These are phyloP conservation scores for Euphorbia pulcherrima DNA, from an alignment of 345 rosid species.

Conservation along the genomic window DNA sequence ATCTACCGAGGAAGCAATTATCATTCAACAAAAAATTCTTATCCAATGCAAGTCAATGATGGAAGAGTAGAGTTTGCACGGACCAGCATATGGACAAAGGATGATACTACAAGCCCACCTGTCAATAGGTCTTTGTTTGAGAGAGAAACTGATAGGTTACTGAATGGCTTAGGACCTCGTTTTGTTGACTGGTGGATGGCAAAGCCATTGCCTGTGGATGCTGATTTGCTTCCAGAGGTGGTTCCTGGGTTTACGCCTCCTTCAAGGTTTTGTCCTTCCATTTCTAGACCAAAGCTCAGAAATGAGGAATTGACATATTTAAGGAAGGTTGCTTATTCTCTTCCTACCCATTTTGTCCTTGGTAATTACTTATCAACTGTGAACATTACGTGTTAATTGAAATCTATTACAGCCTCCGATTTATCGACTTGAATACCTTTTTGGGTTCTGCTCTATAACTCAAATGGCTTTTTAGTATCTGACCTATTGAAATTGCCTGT, in stretches of 20 bases:
- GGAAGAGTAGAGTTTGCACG: constrained; percentile 16
- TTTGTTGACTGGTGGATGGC: constrained; percentile 91
- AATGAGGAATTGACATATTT: constrained; percentile 61
- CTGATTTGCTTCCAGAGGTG: constrained; percentile 66
- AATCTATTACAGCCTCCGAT: too few species aligned
- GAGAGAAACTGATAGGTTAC: constrained; percentile 79
- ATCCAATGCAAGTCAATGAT: constrained; percentile 6
- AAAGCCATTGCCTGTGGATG: constrained; percentile 87
- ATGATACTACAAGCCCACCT: constrained; percentile 18
- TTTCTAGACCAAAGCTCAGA: constrained; percentile 44
- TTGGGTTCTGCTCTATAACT: too few species aligned
- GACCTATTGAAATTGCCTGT: too few species aligned
- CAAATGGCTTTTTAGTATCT: too few species aligned
- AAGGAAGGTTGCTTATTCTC: constrained; percentile 65
- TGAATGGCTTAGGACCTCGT: constrained; percentile 83
- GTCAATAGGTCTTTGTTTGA: constrained; percentile 52
- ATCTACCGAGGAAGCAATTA: constrained; percentile 51
- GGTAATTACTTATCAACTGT: constrained; percentile 39
- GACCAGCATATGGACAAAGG: constrained; percentile 15
- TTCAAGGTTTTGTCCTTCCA: constrained; percentile 57
- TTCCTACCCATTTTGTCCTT: constrained; percentile 82
- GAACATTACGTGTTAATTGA: constrained; percentile 3
- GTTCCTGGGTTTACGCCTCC: constrained; percentile 69
- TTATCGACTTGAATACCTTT: too few species aligned
- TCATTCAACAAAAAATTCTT: constrained; percentile 16